phyloP scores from a whole-genome alignment of 768 basidiomycete genomes.

The Lactarius hatsudake region DNA sequence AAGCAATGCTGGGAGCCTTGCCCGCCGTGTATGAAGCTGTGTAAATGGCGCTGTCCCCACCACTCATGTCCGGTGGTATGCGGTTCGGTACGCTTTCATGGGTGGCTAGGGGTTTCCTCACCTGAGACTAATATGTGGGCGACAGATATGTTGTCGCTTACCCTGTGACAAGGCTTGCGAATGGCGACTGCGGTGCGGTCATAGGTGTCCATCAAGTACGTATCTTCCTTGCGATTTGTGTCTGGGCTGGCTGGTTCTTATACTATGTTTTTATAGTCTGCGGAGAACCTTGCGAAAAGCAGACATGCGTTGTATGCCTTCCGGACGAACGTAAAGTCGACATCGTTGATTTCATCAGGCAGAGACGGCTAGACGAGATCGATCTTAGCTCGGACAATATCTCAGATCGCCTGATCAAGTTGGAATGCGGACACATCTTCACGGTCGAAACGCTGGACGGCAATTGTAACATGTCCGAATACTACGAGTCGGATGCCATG shows the following conservation, averaged over 20 bases:
- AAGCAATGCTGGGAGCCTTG: constrained; percentile 35
- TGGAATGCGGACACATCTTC: constrained; percentile 40
- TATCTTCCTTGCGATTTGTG: neutral
- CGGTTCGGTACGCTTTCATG: constrained; percentile 35
- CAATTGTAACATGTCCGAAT: constrained; percentile 32
- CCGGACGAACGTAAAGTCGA: constrained; percentile 27
- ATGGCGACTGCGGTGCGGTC: constrained; percentile 35
- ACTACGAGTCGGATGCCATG: constrained; percentile 32
- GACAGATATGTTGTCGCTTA: constrained; percentile 38
- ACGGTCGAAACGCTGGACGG: constrained; percentile 43
- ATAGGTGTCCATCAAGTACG: constrained; percentile 40
- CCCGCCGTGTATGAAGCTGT: constrained; percentile 37
- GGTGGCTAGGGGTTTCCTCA: neutral
- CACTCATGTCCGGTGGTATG: constrained; percentile 37
- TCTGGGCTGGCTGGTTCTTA: neutral
- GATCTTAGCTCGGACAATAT: constrained; percentile 32
- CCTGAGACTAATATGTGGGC: neutral
- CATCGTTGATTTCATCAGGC: constrained; percentile 40
- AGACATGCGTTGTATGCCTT: constrained; percentile 37
- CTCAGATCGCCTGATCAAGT: constrained; percentile 32
- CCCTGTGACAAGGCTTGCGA: constrained; percentile 38
- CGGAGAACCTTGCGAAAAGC: constrained; percentile 38
- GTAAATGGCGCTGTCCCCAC: constrained; percentile 38
- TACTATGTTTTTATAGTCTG: constrained; percentile 32
- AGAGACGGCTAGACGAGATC: constrained; percentile 32